A percentile compares a stretch with the other conserved stretches of the same genome.
These are phyloP conservation scores for Vicia faba DNA, from an alignment of 306 rosid species.

Conservation along the genomic window DNA sequence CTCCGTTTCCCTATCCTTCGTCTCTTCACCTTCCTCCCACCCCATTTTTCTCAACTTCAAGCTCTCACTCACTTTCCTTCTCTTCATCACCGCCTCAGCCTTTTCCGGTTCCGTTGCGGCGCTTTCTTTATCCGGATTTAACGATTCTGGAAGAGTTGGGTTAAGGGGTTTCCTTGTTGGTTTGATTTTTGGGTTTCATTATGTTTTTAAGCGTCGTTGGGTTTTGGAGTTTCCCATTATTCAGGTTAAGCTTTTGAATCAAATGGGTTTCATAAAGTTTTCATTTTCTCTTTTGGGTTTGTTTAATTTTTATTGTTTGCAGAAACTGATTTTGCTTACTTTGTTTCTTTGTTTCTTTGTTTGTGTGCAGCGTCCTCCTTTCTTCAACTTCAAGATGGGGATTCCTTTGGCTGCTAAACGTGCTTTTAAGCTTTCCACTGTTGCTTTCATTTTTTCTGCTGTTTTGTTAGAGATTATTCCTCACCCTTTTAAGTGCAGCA, in stretches of 20 bases:
- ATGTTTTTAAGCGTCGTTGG: constrained; percentile 73
- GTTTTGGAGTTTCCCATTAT: constrained; percentile 82
- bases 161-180: constrained; percentile 66
- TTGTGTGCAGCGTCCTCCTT: constrained; percentile 79
- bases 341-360: background rate
- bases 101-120: constrained; percentile 48
- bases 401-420: constrained; percentile 60
- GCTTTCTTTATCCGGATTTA: constrained; percentile 56
- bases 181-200: constrained; percentile 62
- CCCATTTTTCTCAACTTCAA: constrained; percentile 47
- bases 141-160: constrained; percentile 46
- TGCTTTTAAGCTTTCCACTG: constrained; percentile 66
- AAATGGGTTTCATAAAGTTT: background rate
- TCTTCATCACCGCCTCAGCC: constrained; percentile 48
- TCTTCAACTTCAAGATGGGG: constrained; percentile 95
- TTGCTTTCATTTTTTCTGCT: constrained; percentile 61
- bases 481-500: constrained; percentile 40
- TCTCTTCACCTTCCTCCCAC: constrained; percentile 56
- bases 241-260: constrained; percentile 53
- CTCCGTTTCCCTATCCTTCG: constrained; percentile 64
- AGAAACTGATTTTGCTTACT: constrained; percentile 35
- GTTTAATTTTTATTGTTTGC: background rate
- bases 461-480: constrained; percentile 55
- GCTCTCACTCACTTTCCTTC: constrained; percentile 49
- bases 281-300: background rate